Base-by-base conservation (phyloP, 2,329 filamentous ascomycete species). In the Penicillium sp. region DNA sequence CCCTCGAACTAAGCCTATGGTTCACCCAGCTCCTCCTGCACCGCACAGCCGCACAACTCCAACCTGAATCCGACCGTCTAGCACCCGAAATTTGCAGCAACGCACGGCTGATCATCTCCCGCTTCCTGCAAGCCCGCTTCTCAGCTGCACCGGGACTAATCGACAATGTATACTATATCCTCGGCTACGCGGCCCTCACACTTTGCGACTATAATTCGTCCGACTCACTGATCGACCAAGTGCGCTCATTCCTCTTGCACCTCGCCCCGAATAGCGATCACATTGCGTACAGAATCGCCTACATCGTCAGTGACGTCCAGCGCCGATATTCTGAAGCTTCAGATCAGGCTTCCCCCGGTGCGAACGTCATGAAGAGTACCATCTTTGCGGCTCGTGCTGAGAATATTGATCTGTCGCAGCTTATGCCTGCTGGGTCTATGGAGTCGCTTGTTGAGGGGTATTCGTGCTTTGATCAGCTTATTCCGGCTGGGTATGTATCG, bases 21-120 rank as follows among this genome's bases (percentile, higher is more conserved):
- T 69, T 67, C 53, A 67, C 65, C 43, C 63, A 69, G 43, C 60
- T 68, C n/a, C 63, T 69, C 20, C 62, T 69, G 3, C 57, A 68
- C 49, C 56, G 66, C 18, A 67, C 65, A 4, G 61, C 65, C 6
- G 50, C 64, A 35, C 55, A 60, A 25, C 50, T 63, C 28, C 63
- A 62, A 45, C 50, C 56, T 1, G 60, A 66, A 7, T 55, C 56
- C 6, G 62, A 67, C 31, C 55, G 54, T 23, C 60, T 66, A 3
- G 25, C 58, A 2, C 47, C 62, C 4, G 65, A 66, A 44, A 61
- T 66, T 18, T 55, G 65, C 52, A 60, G 60, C 37, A 63, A 56
- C 8, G 60, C 66, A 23, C 62, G 66, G 10, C 56, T 66, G 41
- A 66, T 67, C 28, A 55, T 67, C 13, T 61, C 63, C 9, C 60